Evolutionary conservation across 2,329 filamentous ascomycete species (phyloP).

Genomic region (Trichophyton mentagrophytes): DNA sequence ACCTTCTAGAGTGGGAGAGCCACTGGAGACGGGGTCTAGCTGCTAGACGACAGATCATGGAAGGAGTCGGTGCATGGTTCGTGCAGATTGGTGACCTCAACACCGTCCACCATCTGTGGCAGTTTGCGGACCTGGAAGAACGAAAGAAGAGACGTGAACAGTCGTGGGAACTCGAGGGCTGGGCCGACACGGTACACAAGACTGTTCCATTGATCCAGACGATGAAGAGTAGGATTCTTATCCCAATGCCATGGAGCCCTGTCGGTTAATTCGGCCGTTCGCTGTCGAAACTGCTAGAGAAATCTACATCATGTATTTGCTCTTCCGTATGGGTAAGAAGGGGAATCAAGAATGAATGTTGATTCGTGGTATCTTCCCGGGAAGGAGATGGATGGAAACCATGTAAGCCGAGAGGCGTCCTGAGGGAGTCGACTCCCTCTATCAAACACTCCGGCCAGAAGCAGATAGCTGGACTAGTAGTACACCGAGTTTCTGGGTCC

Average conservation of each 20-base stretch:
- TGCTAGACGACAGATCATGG: constrained; percentile 91
- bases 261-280: constrained; percentile 49
- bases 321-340: neutral
- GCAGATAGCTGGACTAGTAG: neutral
- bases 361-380: neutral
- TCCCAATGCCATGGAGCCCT: constrained; percentile 94
- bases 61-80: constrained; percentile 96
- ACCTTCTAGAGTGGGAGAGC: constrained; percentile 95
- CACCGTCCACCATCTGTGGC: constrained; percentile 96
- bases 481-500: neutral
- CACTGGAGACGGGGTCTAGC: constrained; percentile 90
- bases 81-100: constrained; percentile 96
- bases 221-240: constrained; percentile 88
- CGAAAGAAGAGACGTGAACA: constrained; percentile 79
- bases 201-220: constrained; percentile 91
- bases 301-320: neutral
- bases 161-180: constrained; percentile 90
- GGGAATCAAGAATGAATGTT: neutral
- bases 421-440: neutral
- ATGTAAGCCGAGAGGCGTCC: neutral
- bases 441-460: neutral
- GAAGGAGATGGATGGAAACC: neutral
- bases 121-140: constrained; percentile 94
- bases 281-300: neutral
- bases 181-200: constrained; percentile 96